Evolutionary conservation across 768 basidiomycete species (phyloP), one percentile per base, ranked within the genome.

Genomic region (Tephrocybe sp.): DNA sequence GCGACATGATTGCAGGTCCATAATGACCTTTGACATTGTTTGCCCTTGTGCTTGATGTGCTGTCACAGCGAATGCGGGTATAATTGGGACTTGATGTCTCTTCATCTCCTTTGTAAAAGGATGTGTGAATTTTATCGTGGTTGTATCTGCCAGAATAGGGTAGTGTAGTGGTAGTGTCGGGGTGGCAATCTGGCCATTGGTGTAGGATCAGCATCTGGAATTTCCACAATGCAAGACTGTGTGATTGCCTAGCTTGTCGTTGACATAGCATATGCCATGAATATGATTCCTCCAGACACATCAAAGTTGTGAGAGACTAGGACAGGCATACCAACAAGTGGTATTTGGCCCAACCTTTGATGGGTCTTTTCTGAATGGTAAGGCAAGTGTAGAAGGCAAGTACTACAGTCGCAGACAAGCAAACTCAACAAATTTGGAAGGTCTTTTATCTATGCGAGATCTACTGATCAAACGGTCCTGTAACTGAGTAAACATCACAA

Each of bases 1-100:
- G 6, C 39, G 32, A 27, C 66, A 71, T 12, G 45, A 47, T 16
- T 60, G 26, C 0, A 74, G 18, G 48, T 76, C 71, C 3, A 74
- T 51, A n/a, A 72, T 61, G 0, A 58, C 66, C 5, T 52, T 52
- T 0, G 42, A 9, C 27, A 73, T 27, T 0, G 70, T 69, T 43
- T 69, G 64, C 0, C 74, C 73, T 60, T 77, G 73, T 0, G 71
- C 57, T 50, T 70, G 69, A 42, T 76, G 69, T 0, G 67, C 67
- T 1, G 73, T 75, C 50, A 74, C 65, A 0, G 71, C 66, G 55
- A 72, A 75, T 0, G 60, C 70, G 22, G 72, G 74, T 0, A 61
- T 4, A 0, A 77, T 38, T 0, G 74, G 70, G 0, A 76, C 26
- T 48, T 77, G 74, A 0, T 48, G 62, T 0, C 69, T 31, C 13